Percentiles rank a stretch among this genome's conserved stretches.
Evolutionary conservation across 805 yeast species (phyloP).

Genomic region (Yamadazyma phyllophila): DNA sequence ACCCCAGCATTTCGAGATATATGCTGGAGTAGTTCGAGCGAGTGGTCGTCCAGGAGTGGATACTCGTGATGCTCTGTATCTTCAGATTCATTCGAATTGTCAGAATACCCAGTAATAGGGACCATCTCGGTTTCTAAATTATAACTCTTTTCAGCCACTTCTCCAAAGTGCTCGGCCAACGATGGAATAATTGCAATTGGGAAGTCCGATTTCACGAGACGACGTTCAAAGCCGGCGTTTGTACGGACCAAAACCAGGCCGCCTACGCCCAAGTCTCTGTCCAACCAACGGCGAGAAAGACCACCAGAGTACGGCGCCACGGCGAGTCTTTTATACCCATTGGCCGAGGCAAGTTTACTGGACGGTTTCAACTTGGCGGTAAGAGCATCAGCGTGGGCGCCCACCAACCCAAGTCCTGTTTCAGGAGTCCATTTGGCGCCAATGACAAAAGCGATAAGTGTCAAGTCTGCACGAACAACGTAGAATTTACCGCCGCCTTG

Average conservation of each 20-base stretch:
- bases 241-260: constrained; percentile 63
- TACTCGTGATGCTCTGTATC: neutral
- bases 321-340: constrained; percentile 76
- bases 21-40: constrained; percentile 31
- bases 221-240: constrained; percentile 34
- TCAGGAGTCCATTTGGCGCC: constrained; percentile 66
- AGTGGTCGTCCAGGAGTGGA: constrained; percentile 18
- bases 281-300: constrained; percentile 66
- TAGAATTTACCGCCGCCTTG: constrained; percentile 53
- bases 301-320: constrained; percentile 85
- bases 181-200: constrained; percentile 82
- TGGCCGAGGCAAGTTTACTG: constrained; percentile 57
- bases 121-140: constrained; percentile 75
- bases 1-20: constrained; percentile 23
- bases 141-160: constrained; percentile 51
- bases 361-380: constrained; percentile 70
- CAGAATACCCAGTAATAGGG: constrained; percentile 67
- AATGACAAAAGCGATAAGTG: constrained; percentile 65
- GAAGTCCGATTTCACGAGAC: constrained; percentile 55
- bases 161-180: constrained; percentile 86
- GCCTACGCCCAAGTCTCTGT: constrained; percentile 82
- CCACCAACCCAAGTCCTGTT: constrained; percentile 67
- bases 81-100: neutral
- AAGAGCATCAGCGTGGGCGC: constrained; percentile 74
- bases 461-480: constrained; percentile 67